phyloP scores from a whole-genome alignment of 2,329 filamentous ascomycete genomes.

The Xylaria digitata region DNA sequence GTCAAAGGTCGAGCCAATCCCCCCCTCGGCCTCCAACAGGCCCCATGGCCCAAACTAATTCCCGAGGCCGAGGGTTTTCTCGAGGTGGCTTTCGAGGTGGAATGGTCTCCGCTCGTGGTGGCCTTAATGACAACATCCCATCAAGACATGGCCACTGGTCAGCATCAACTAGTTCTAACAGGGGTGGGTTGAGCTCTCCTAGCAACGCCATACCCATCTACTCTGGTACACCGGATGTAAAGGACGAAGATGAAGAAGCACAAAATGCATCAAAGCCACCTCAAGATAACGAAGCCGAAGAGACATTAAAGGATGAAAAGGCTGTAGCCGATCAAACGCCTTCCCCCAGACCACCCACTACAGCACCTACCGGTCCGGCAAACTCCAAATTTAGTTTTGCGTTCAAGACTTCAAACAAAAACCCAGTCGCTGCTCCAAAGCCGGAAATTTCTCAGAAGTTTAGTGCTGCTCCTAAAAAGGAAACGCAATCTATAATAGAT shows the following conservation, averaged over 20 bases:
- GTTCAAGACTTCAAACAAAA: slow-evolving; percentile 79
- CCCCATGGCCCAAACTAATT: slow-evolving; percentile 60
- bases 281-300: slow-evolving; percentile 73
- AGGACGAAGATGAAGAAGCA: slow-evolving; percentile 60
- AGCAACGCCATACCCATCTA: slow-evolving; percentile 49
- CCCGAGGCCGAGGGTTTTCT: slow-evolving; percentile 59
- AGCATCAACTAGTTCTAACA: slow-evolving; percentile 33
- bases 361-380: slow-evolving; percentile 65
- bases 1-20: slow-evolving; percentile 58
- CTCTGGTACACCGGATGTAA: slow-evolving; percentile 42
- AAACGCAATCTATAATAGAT: slow-evolving; percentile 55
- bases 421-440: slow-evolving; percentile 67
- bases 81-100: slow-evolving; percentile 69
- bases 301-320: slow-evolving; percentile 63
- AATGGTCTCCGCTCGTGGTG: slow-evolving; percentile 62
- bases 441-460: slow-evolving; percentile 75
- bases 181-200: slow-evolving; percentile 45
- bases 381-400: slow-evolving; percentile 89
- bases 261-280: slow-evolving; percentile 72
- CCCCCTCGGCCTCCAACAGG: slow-evolving; percentile 68
- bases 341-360: slow-evolving; percentile 61
- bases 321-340: slow-evolving; percentile 63
- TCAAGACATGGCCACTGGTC: slow-evolving; percentile 71
- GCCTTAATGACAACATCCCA: slow-evolving; percentile 68
- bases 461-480: slow-evolving; percentile 68